Evolutionary conservation across 73 alveolate genomes (phyloP), one percentile per base, ranked within the genome.

Genomic region (Stentor roeselii): DNA sequence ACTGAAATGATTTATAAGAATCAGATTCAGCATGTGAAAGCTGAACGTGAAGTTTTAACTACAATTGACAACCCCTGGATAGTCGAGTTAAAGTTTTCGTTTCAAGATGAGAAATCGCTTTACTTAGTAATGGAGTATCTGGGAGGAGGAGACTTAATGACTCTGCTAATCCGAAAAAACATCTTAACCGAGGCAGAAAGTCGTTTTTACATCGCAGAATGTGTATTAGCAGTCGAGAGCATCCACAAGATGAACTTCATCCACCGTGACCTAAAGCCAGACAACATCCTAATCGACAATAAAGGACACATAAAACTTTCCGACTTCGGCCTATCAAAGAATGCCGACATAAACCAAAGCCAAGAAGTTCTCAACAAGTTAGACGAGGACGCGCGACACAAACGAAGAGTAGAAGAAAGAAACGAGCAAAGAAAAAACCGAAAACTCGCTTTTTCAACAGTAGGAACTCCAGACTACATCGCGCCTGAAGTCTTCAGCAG

Each of bases 391-490:
- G 58, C 88, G 90, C 82, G 83, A 77, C 75, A 82, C 36, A 82
- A 75, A 75, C 60, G 41, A 27, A 42, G 38, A 31, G 60, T 37
- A n/a, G 40, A 59, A 32, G 36, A 60, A 32, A 82, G 84, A 60
- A 36, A 37, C 30, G 36, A 75, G n/a, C 59, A 59, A n/a, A 75
- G 40, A 86, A 42, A 41, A 85, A 76, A 83, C 39, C 58, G 83
- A 75, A 61, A 38, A 85, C 93, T 39, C 78, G 78, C 60, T 58
- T 58, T 58, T 58, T 61, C 84, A 14, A 84, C 92, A 42, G 91
- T 97, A 0, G 99, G 99, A 61, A 97, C 99, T 4, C 99, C 99
- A 3, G 99, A 97, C 89, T 97, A 97, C 75, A 97, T 97, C 3
- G 99, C n/a, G n/a, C n/a, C n/a, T n/a, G n/a, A n/a, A n/a, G n/a